These are phyloP conservation scores for Eimeria zaria DNA, from an alignment of 169 alveolate species.

Conservation along the genomic window DNA sequence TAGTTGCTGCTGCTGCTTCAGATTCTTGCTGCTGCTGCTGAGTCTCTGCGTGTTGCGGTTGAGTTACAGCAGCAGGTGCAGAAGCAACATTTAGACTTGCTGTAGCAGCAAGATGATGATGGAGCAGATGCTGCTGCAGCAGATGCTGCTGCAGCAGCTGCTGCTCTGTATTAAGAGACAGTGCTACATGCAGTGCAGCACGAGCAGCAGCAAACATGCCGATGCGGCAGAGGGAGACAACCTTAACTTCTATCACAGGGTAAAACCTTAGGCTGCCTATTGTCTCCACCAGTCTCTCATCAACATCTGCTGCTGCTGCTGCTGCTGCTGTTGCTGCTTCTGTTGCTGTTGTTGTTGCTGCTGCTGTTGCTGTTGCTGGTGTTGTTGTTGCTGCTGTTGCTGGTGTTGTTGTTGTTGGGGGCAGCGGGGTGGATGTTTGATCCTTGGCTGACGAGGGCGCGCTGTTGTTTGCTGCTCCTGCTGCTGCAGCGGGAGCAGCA, in stretches of 20 bases:
- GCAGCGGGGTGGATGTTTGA: no score
- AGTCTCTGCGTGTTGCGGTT: not conserved
- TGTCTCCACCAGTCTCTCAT: constrained; percentile 29
- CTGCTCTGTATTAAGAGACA: constrained; percentile 42
- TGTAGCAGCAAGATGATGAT: not conserved
- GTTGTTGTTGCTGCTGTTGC: constrained; percentile 29
- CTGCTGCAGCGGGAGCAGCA: not conserved
- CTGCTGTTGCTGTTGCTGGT: no score
- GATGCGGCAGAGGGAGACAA: constrained; percentile 24
- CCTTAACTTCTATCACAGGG: constrained; percentile 8
- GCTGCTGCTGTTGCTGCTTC: no score
- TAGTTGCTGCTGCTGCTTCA: not conserved
- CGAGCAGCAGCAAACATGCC: constrained; percentile 58
- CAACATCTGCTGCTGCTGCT: constrained; percentile 5
- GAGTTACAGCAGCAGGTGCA: not conserved
- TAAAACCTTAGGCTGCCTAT: constrained; percentile 19
- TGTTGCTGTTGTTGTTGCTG: no score
- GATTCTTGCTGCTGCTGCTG: constrained; percentile 1
- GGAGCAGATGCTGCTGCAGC: constrained; percentile 3
- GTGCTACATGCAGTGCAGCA: constrained; percentile 21
- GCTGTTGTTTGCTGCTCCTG: not conserved
- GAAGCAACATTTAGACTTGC: no score
- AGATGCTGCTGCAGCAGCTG: constrained; percentile 57
- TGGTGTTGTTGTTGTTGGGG: constrained; percentile 14
- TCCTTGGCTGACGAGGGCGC: not conserved